Evolutionary conservation across 108 stramenopile genomes (phyloP).

Genomic region (Nitzschia inconspicua): DNA sequence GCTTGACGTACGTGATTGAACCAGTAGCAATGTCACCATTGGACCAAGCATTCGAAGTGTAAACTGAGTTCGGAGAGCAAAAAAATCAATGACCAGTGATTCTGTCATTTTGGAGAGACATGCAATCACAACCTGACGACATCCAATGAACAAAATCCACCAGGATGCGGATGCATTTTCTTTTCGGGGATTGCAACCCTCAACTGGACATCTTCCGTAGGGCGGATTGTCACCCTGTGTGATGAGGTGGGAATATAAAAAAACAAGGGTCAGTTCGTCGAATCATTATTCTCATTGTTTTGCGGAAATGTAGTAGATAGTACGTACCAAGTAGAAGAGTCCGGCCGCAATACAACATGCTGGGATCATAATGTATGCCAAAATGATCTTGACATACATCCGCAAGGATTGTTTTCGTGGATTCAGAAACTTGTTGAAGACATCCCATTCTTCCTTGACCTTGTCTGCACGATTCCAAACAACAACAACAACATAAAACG

Average conservation of each 20-base stretch:
- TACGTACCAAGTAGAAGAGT: constrained; percentile 37
- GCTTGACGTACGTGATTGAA: constrained; percentile 39
- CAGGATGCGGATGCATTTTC: constrained; percentile 27
- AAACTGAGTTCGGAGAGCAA: constrained; percentile 11
- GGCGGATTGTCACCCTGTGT: constrained; percentile 32
- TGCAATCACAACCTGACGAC: constrained; percentile 34
- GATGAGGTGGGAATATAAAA: constrained; percentile 24
- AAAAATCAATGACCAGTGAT: constrained; percentile 25
- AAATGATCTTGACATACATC: not conserved
- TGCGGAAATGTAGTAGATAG: no score
- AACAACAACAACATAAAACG: no score
- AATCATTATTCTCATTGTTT: no score
- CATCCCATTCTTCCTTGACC: constrained; percentile 16
- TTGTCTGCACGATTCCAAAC: no score
- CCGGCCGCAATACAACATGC: constrained; percentile 13
- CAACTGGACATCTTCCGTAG: not conserved
- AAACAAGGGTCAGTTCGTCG: no score
- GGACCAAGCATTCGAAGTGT: constrained; percentile 21
- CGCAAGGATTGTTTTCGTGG: not conserved
- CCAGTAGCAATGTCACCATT: constrained; percentile 14
- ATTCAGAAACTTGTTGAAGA: constrained; percentile 5
- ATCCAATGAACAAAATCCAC: constrained; percentile 35
- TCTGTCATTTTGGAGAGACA: constrained; percentile 13
- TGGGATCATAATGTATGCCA: constrained; percentile 26
- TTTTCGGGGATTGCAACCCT: not conserved